These are phyloP conservation scores for Candida corydali DNA, from an alignment of 805 yeast species.

Conservation along the genomic window DNA sequence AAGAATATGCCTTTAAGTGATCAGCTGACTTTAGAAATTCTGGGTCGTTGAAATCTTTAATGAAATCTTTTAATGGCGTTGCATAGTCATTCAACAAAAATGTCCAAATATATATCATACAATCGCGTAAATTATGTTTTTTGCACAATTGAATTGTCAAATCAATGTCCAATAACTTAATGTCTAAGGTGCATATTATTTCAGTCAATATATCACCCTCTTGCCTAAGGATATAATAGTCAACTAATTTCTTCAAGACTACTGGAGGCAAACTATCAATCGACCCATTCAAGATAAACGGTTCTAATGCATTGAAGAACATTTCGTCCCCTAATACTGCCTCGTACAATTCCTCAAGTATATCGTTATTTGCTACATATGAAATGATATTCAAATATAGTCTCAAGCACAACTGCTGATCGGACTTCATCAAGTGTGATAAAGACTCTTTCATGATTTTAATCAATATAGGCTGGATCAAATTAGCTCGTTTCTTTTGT, in stretches of 20 bases:
- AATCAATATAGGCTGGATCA: conserved; percentile 51
- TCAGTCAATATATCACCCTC: conserved; percentile 56
- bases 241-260: conserved; percentile 59
- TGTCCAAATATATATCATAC: conserved; percentile 70
- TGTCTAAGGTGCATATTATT: conserved; percentile 64
- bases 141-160: conserved; percentile 62
- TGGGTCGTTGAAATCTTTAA: conserved; percentile 25
- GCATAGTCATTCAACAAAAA: conserved; percentile 62
- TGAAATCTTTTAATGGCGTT: conserved; percentile 65
- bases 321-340: conserved; percentile 21
- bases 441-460: conserved; percentile 54
- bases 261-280: conserved; percentile 56
- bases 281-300: conserved; percentile 44
- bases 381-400: conserved; percentile 13
- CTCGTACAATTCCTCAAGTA: conserved; percentile 31
- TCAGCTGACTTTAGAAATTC: conserved; percentile 8
- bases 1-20: conserved; percentile 31
- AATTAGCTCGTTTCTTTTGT: conserved; percentile 36
- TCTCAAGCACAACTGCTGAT: conserved; percentile 11
- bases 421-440: conserved; percentile 29
- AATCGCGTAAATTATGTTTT: conserved; percentile 53
- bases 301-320: conserved; percentile 53
- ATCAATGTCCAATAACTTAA: conserved; percentile 71
- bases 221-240: conserved; percentile 36
- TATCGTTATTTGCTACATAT: conserved; percentile 7